Evolutionary conservation across 192 early-diverging fungal genomes (phyloP), one percentile per base, ranked within the genome.

Genomic region (Podila clonocystis): DNA sequence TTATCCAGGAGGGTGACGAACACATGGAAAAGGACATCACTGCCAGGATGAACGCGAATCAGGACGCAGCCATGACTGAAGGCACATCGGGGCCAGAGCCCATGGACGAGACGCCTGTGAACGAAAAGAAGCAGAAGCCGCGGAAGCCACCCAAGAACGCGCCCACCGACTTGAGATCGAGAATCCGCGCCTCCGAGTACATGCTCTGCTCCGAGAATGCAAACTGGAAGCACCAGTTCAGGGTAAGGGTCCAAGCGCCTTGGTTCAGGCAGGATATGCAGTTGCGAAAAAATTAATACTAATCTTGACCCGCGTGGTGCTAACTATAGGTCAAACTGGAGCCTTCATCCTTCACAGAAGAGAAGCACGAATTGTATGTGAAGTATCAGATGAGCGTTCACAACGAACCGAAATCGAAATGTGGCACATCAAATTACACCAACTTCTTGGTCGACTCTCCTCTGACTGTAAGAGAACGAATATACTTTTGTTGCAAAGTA

Each of bases 351-450:
- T 96, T 91, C 76, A 86, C 92, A 5, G 74, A 90, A 58, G 94
- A 92, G 68, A 95, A 94, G 19, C 95, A 89, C 69, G 75, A 86
- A 0, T 78, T 99, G 12, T 99, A 93, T 76, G 67, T 75, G 9
- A 91, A 90, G 65, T 99, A 98, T 74, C 97, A 99, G 77, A 85
- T 75, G 6, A 68, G 70, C 0, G 83, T 99, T n/a, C 97, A 99
- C 83, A 74, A 91, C 20, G 97, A 99, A 68, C 65, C 82, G 7
- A 75, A 17, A 36, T 92, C 55, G 85, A 88, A 30, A 83, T 84
- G 49, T 9, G 63, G 28, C 58, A 82, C 6, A 94, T 91, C 83
- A 68, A 58, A 29, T 4, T 79, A 68, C 36, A 79, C 49, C 28
- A 73, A 84, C 12, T 99, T 99, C 70, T 82, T 99, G 12, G 92